phyloP scores from a whole-genome alignment of 2,329 filamentous ascomycete species.

The Sarocladium brachiariae region DNA sequence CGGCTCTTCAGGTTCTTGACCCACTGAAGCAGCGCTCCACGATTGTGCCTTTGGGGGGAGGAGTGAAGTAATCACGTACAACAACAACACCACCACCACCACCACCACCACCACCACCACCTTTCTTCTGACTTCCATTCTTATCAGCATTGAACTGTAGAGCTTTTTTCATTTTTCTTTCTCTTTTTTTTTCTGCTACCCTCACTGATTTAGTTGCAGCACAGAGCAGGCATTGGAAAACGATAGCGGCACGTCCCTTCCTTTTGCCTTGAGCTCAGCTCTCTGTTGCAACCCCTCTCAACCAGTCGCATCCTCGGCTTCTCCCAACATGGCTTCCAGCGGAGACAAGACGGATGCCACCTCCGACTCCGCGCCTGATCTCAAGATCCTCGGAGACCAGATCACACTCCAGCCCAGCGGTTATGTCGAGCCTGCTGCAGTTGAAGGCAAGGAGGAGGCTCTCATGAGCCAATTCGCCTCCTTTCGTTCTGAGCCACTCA shows the following conservation, averaged over 20 bases:
- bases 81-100: too few species aligned
- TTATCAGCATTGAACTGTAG: not conserved
- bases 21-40: not conserved
- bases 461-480: constrained; percentile 79
- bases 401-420: constrained; percentile 70
- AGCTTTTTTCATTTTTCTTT: too few species aligned
- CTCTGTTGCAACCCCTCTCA: too few species aligned
- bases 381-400: constrained; percentile 68
- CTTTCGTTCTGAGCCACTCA: constrained; percentile 65
- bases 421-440: constrained; percentile 49
- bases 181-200: too few species aligned
- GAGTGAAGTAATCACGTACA: too few species aligned
- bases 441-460: constrained; percentile 55
- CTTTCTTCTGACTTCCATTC: too few species aligned
- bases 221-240: too few species aligned
- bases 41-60: too few species aligned
- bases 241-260: too few species aligned
- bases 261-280: too few species aligned
- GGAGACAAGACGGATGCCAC: not conserved
- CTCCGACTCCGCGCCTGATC: constrained; percentile 57
- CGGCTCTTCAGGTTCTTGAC: not conserved
- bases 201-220: too few species aligned
- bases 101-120: not conserved
- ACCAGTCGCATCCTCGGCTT: constrained; percentile 3
- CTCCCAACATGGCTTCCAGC: not conserved